A percentile compares a stretch with the other conserved stretches of the same genome.
Conservation (phyloP, 2,329 filamentous ascomycete genomes). For the Aureobasidium uvarum region DNA sequence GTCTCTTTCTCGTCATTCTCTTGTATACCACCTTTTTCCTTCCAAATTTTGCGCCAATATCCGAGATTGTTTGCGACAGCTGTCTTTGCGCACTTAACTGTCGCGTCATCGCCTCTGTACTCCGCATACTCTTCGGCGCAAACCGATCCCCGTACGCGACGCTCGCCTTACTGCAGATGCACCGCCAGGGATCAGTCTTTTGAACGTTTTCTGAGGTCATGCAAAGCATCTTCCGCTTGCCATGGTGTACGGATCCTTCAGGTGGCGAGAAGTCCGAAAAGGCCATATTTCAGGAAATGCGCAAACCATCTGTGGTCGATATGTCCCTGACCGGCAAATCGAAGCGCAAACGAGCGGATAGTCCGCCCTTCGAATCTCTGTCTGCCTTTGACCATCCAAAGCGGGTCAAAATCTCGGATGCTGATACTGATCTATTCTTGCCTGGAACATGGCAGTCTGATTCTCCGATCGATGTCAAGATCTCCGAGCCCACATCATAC, state of each 20-base stretch:
- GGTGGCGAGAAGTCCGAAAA: constrained; percentile 48
- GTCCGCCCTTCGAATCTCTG: constrained; percentile 41
- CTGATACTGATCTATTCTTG: constrained; percentile 1
- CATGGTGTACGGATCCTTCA: constrained; percentile 46
- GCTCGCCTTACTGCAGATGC: constrained; percentile 11
- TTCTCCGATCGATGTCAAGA: background rate
- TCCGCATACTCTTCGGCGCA: constrained; percentile 18
- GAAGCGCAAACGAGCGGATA: constrained; percentile 59
- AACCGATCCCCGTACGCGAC: constrained; percentile 7
- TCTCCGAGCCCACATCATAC: background rate
- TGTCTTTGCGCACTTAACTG: constrained; percentile 20
- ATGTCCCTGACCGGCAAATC: constrained; percentile 51
- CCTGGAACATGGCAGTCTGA: constrained; percentile 5
- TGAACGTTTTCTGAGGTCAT: constrained; percentile 35
- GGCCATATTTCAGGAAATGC: constrained; percentile 44
- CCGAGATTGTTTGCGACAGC: constrained; percentile 3
- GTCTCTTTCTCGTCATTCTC: constrained; percentile 20
- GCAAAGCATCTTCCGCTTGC: constrained; percentile 53
- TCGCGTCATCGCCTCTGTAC: constrained; percentile 17
- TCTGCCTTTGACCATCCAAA: constrained; percentile 34
- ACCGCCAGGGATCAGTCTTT: constrained; percentile 1
- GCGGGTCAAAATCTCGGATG: constrained; percentile 34
- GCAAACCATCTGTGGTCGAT: constrained; percentile 47
- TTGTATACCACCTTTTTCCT: background rate
- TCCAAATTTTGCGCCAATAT: background rate